Evolutionary conservation across 2,329 filamentous ascomycete genomes (phyloP).

Genomic region (Aspergillus transmontanensis): DNA sequence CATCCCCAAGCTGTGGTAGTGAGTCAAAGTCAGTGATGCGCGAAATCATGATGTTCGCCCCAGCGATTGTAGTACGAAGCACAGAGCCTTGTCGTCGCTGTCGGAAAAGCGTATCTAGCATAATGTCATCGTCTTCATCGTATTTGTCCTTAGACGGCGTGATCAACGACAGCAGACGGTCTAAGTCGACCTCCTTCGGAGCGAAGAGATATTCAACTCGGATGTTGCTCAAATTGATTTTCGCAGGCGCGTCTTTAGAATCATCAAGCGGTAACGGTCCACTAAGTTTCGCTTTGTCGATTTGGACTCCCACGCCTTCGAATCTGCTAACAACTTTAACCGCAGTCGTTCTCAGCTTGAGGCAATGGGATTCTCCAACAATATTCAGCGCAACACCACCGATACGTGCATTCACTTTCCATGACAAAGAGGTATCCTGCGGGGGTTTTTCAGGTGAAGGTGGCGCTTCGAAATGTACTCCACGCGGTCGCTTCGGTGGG

Average conservation of each 20-base stretch:
- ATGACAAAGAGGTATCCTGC: conserved; percentile 23
- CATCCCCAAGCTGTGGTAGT: conserved; percentile 72
- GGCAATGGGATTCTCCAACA: conserved; percentile 74
- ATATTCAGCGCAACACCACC: conserved; percentile 76
- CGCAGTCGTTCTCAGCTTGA: conserved; percentile 75
- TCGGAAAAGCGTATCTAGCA: conserved; percentile 85
- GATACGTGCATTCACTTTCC: conserved; percentile 75
- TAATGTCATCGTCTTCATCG: conserved; percentile 86
- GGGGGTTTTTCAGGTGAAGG: conserved; percentile 32
- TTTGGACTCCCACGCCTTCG: conserved; percentile 69
- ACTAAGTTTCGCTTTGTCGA: conserved; percentile 73
- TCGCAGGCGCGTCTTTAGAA: conserved; percentile 56
- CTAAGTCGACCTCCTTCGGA: conserved; percentile 79
- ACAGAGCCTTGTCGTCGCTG: conserved; percentile 87
- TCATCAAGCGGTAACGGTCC: conserved; percentile 66
- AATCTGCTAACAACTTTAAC: conserved; percentile 78
- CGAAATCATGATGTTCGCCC: conserved; percentile 63
- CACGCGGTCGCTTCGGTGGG: conserved; percentile 42
- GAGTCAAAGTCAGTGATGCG: conserved; percentile 67
- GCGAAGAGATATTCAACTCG: conserved; percentile 71
- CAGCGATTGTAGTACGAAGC: conserved; percentile 68
- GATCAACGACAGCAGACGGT: conserved; percentile 79
- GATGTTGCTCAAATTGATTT: conserved; percentile 65
- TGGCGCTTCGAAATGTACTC: conserved; percentile 60
- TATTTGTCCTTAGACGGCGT: conserved; percentile 92